Evolutionary conservation across 2,329 filamentous ascomycete species (phyloP), one percentile per base, ranked within the genome.

Genomic region (Talaromyces sp.): DNA sequence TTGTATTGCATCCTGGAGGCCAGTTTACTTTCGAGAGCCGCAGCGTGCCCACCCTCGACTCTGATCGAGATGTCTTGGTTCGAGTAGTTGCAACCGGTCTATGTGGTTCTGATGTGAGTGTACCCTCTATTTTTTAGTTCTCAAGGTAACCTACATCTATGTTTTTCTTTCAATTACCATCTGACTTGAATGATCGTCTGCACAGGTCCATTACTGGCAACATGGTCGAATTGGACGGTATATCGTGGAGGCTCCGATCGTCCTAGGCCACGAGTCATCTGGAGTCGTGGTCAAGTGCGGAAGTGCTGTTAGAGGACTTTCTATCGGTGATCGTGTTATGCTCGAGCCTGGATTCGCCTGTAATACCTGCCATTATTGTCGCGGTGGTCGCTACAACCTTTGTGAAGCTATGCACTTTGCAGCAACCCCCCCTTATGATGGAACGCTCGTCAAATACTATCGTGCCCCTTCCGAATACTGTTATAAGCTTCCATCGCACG

Each of bases 31-130:
- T 44, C 12, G 68, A 71, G 44, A 59, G 66, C 30, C 65, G 68
- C 28, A 57, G 40, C n/a, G 57, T 44, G 34, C 69, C 68, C 12
- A 59, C 44, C 0, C 47, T 71, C 23, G 56, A 68, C 8, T 66
- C 69, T 31, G 63, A 66, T 27, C 83, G 91, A 79, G 87, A 93
- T 74, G 90, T 94, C 65, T 83, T 92, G 69, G 86, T 94, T 62
- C 85, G 87, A 72, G 82, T 92, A 66, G 87, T 89, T 79, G 92
- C 88, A 81, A 95, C 91, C 1, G 90, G 90, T 66, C 93, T 95
- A 77, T 94, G 91, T 80, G 91, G 91, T 62, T 90, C 87, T 60
- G 91, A 95, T 75, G 89, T 89, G 65, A 83, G 68, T 62, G 6
- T 23, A 23, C 23, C 23, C 23, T 23, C 23, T 23, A 23, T 23